A percentile compares a stretch with the other conserved stretches of the same genome.
phyloP scores from a whole-genome alignment of 2,329 filamentous ascomycete species.

The Ascochyta viciae-villosae region DNA sequence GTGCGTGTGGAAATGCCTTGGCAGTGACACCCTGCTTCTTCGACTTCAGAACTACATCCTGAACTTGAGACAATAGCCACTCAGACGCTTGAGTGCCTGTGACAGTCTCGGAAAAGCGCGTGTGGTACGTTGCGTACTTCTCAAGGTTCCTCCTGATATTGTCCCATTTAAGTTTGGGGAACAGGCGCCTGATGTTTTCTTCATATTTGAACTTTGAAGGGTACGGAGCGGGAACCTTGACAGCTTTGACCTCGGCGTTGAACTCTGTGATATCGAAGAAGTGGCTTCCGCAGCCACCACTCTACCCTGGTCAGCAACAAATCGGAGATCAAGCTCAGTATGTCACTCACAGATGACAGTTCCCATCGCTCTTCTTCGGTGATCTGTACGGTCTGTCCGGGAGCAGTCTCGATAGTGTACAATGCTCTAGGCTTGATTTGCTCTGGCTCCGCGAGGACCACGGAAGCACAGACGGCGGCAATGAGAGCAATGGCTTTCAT shows the following conservation, averaged over 20 bases:
- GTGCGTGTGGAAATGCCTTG: slow-evolving; percentile 72
- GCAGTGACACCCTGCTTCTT: slow-evolving; percentile 74
- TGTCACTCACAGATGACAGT: slow-evolving; percentile 68
- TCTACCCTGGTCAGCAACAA: slow-evolving; percentile 8
- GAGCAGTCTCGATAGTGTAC: slow-evolving; percentile 79
- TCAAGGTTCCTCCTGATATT: slow-evolving; percentile 28
- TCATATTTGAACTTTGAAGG: slow-evolving; percentile 23
- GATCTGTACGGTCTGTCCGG: slow-evolving; percentile 80
- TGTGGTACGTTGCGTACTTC: slow-evolving; percentile 25
- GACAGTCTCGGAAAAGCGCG: slow-evolving; percentile 25
- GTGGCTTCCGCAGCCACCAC: slow-evolving; percentile 26
- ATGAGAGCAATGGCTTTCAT: slow-evolving; percentile 18
- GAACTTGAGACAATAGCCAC: slow-evolving; percentile 80
- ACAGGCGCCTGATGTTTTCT: slow-evolving; percentile 19
- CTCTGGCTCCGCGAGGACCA: slow-evolving; percentile 18
- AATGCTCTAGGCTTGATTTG: slow-evolving; percentile 40
- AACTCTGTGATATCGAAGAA: slow-evolving; percentile 33
- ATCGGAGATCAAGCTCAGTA: neutral
- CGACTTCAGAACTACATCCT: slow-evolving; percentile 71
- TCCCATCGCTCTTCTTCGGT: slow-evolving; percentile 93
- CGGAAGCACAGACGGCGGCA: slow-evolving; percentile 20
- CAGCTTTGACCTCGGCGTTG: slow-evolving; percentile 20
- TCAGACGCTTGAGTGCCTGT: slow-evolving; percentile 78
- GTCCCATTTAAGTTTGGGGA: slow-evolving; percentile 25
- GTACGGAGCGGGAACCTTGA: slow-evolving; percentile 22